A percentile compares a stretch with the other conserved stretches of the same genome.
phyloP scores from a whole-genome alignment of 371 early-diverging fungal genomes.

The Mucor plumbeus region DNA sequence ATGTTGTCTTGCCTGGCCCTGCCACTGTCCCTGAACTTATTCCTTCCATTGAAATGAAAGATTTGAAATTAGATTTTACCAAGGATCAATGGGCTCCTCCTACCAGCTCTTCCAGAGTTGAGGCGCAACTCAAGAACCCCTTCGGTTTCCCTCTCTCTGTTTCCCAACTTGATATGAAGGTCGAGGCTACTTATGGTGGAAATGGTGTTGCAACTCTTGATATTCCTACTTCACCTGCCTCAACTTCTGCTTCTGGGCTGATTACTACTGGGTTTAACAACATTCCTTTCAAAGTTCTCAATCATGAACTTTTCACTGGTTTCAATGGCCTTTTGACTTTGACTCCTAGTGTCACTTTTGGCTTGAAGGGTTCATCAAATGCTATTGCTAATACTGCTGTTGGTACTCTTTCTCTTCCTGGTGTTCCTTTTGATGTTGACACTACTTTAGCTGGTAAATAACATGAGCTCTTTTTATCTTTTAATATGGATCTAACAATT shows the following conservation, averaged over 20 bases:
- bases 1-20: slow-evolving; percentile 54
- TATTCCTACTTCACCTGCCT: slow-evolving; percentile 53
- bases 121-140: slow-evolving; percentile 58
- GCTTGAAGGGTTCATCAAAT: slow-evolving; percentile 54
- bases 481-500: neutral
- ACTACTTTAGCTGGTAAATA: slow-evolving; percentile 58
- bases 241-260: slow-evolving; percentile 43
- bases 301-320: slow-evolving; percentile 43
- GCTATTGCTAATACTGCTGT: slow-evolving; percentile 58
- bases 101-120: slow-evolving; percentile 53
- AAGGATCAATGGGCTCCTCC: slow-evolving; percentile 52
- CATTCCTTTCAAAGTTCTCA: slow-evolving; percentile 51
- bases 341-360: slow-evolving; percentile 46
- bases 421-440: slow-evolving; percentile 53
- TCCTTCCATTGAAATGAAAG: slow-evolving; percentile 52
- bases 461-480: neutral
- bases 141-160: slow-evolving; percentile 66
- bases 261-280: slow-evolving; percentile 53
- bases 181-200: slow-evolving; percentile 37
- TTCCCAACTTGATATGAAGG: slow-evolving; percentile 50
- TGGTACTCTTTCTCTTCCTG: slow-evolving; percentile 53
- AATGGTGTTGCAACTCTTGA: slow-evolving; percentile 48
- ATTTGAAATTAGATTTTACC: slow-evolving; percentile 59
- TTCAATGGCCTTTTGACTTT: slow-evolving; percentile 58
- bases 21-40: slow-evolving; percentile 40